phyloP scores from a whole-genome alignment of 306 rosid genomes.

The Potentilla sterilis region DNA sequence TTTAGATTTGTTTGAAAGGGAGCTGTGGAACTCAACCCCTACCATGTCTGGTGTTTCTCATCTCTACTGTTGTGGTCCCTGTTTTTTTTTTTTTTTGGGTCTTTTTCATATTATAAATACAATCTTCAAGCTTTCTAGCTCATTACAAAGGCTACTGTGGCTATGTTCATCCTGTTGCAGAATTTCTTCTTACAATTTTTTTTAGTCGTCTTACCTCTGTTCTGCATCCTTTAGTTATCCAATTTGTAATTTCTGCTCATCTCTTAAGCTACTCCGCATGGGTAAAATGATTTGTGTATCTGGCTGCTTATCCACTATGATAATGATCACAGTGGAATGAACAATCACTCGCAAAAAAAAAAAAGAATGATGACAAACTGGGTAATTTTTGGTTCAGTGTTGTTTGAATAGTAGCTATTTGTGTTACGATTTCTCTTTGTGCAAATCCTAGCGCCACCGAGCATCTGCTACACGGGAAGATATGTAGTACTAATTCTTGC shows the following conservation, averaged over 20 bases:
- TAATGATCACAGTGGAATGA: background rate
- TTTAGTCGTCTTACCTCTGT: background rate
- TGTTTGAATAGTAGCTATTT: too few relatives aligned
- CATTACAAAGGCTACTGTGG: constrained; percentile 7
- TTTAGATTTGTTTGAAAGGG: constrained; percentile 36
- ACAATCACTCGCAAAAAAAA: background rate
- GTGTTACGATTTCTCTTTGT: too few relatives aligned
- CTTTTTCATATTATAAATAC: constrained; percentile 36
- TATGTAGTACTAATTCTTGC: too few relatives aligned
- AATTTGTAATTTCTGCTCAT: background rate
- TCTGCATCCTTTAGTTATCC: background rate
- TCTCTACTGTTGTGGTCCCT: background rate
- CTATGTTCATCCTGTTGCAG: background rate
- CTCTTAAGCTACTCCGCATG: background rate
- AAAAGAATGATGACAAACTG: background rate
- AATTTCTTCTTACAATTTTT: background rate
- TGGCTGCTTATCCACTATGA: background rate
- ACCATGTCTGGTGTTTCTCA: background rate
- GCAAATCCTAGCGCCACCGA: too few relatives aligned
- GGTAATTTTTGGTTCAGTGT: background rate
- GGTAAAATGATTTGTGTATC: background rate
- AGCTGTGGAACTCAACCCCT: constrained; percentile 27
- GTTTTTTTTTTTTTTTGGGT: background rate
- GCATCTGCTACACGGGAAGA: too few relatives aligned
- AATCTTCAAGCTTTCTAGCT: constrained; percentile 26